Base-by-base conservation (phyloP, 805 yeast genomes). In the Barnettozyma wickerhamii region DNA sequence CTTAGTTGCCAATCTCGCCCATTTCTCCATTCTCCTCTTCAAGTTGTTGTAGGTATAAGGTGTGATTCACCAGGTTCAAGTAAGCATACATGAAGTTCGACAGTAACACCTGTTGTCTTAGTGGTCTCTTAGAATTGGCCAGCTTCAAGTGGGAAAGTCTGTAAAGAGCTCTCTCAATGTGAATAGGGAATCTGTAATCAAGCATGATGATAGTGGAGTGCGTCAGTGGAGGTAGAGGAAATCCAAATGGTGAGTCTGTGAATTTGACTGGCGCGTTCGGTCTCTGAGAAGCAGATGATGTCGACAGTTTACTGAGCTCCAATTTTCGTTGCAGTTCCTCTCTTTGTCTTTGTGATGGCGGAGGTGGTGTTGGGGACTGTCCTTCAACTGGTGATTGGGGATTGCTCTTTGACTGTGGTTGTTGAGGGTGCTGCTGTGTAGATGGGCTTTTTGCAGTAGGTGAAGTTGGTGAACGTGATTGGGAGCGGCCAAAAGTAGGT, bases 81-180 rank as follows among this genome's bases (percentile, higher is more conserved):
- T 93, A 93, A 0, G 97, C 91, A 59, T 93, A 93, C 99, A 93
- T 93, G 75, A 93, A 93, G 60, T 93, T 93, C 44, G 96, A 87
- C 48, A 93, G 65, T 37, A 93, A 62, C 2, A 93, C 99, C 60
- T 93, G 99, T 60, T 93, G 97, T 29, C 89, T 73, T 47, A 93
- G 66, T 21, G 95, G 93, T 44, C 98, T 70, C 57, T 88, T 84
- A 1, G 98, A 91, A 62, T 93, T 95, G 19, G 98, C 96, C 49
- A 93, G 71, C 61, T 93, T 93, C 59, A 93, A 67, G 63, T 93
- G 99, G 39, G 96, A 85, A 41, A 93, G 69, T 42, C 99, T 69
- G 62, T 93, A 93, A 38, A 93, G 85, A 0, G 99, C 99, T 30
- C 99, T 73, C 62, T 93, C 99, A 33, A 93, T 95, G 61, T 91